Evolutionary conservation across 2,329 filamentous ascomycete genomes (phyloP).

Genomic region (Sclerotinia nivalis): DNA sequence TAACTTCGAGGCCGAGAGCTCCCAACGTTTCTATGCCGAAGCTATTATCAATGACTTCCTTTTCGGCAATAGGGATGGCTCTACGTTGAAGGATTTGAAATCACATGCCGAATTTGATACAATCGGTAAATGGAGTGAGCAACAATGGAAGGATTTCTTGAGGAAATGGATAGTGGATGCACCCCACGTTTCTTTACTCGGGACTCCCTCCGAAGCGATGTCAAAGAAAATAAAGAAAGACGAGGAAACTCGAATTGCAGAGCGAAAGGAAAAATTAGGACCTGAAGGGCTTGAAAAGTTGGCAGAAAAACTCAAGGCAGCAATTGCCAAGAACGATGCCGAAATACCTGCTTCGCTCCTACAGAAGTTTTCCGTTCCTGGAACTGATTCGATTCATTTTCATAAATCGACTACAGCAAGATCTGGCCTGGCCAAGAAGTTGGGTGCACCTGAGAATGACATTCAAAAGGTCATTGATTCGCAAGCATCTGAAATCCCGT

Average conservation of each 20-base stretch:
- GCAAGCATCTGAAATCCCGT: slow-evolving; percentile 61
- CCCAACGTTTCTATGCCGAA: slow-evolving; percentile 76
- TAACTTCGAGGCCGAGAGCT: slow-evolving; percentile 80
- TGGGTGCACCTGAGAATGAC: slow-evolving; percentile 66
- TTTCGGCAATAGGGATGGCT: slow-evolving; percentile 83
- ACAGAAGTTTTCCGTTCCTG: slow-evolving; percentile 77
- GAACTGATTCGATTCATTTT: slow-evolving; percentile 90
- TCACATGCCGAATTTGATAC: slow-evolving; percentile 62
- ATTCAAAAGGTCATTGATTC: slow-evolving; percentile 77
- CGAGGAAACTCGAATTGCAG: slow-evolving; percentile 75
- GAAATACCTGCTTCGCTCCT: slow-evolving; percentile 83
- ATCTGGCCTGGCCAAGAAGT: slow-evolving; percentile 71
- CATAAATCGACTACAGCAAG: slow-evolving; percentile 84
- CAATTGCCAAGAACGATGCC: slow-evolving; percentile 85
- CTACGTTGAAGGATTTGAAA: slow-evolving; percentile 64
- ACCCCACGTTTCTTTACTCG: slow-evolving; percentile 83
- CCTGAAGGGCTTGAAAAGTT: slow-evolving; percentile 77
- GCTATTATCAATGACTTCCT: slow-evolving; percentile 91
- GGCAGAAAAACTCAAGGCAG: slow-evolving; percentile 72
- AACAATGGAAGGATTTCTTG: slow-evolving; percentile 80
- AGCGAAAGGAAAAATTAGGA: slow-evolving; percentile 77
- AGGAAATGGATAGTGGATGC: slow-evolving; percentile 83
- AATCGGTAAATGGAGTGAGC: slow-evolving; percentile 77
- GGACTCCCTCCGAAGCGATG: slow-evolving; percentile 78
- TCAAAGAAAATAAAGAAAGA: slow-evolving; percentile 79